Percentiles rank a stretch among this genome's conserved stretches.
Evolutionary conservation across 352 stramenopile species (phyloP).

Genomic region (Phytophthora sansomeana): DNA sequence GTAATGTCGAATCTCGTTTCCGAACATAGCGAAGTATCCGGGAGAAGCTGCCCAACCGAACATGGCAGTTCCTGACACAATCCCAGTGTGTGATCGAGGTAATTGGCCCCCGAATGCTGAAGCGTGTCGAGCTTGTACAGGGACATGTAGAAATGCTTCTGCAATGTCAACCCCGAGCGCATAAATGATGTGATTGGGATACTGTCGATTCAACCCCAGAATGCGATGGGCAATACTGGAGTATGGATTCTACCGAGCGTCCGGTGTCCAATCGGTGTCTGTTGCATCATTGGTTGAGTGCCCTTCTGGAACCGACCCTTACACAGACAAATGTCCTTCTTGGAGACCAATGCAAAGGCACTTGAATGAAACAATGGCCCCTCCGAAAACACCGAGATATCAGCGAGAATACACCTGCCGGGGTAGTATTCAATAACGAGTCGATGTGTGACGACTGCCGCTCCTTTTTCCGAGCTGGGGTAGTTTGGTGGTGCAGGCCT

Average conservation of each 20-base stretch:
- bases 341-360: conserved; percentile 5
- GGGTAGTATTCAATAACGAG: neutral
- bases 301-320: neutral
- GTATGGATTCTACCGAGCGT: conserved; percentile 2
- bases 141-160: conserved; percentile 10
- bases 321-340: conserved; percentile 7
- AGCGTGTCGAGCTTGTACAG: too few relatives aligned
- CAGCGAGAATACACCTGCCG: neutral
- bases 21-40: conserved; percentile 7
- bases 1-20: neutral
- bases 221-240: neutral
- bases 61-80: conserved; percentile 1
- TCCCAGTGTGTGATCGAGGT: neutral
- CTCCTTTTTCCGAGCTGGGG: too few relatives aligned
- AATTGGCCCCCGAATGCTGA: conserved; percentile 2
- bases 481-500: too few relatives aligned
- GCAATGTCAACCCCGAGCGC: conserved; percentile 3
- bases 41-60: conserved; percentile 11
- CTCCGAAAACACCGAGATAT: neutral
- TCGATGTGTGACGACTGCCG: neutral
- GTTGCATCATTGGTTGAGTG: conserved; percentile 5
- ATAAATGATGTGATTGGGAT: neutral
- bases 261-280: neutral
- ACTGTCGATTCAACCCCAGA: neutral
- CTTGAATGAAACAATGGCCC: conserved; percentile 10